Base-by-base conservation (phyloP, 768 basidiomycete genomes). In the Paxillus involutus region DNA sequence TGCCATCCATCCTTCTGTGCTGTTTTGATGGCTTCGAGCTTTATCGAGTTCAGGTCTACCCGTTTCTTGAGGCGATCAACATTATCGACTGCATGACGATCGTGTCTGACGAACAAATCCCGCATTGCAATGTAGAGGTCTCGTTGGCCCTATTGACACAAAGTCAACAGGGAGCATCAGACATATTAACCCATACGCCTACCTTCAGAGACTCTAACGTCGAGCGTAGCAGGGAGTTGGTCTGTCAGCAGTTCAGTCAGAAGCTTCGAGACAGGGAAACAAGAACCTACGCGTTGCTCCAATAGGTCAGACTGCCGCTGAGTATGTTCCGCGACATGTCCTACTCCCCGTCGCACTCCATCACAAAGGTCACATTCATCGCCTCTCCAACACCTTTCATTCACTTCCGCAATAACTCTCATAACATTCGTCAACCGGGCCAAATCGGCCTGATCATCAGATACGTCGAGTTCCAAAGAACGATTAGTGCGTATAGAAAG, bases 31-130 rank as follows among this genome's bases (percentile, higher is more conserved):
- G 78, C 79, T 63, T 95, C 91, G 37, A 95, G 78, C 68, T 91
- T 94, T 59, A 82, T 71, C 3, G 85, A 83, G 50, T 81, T 89
- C 0, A 74, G 73, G 52, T 95, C 93, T 32, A 95, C 85, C 35
- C 91, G 86, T 65, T 92, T 95, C 72, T 87, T 87, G 53, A 98
- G 75, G 35, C 88, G 80, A 53, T 97, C 94, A 2, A 94, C 91
- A 58, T 89, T 85, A 64, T 98, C 96, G 37, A 85, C 79, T 0
- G 93, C 91, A 41, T 95, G 79, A n/a, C 91, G 84, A 58, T 95
- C 93, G 59, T 93, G 88, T 19, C 94, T 84, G 49, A 86, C 77
- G 66, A 95, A 89, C 7, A 96, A 78, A 62, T 97, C 94, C 36
- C 91, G 83, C 65, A 88, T 88, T 6, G 93, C 87, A 47, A 94